Evolutionary conservation across 164 flowering plant species (phyloP).

Genomic region (Chimonanthus praecox): DNA sequence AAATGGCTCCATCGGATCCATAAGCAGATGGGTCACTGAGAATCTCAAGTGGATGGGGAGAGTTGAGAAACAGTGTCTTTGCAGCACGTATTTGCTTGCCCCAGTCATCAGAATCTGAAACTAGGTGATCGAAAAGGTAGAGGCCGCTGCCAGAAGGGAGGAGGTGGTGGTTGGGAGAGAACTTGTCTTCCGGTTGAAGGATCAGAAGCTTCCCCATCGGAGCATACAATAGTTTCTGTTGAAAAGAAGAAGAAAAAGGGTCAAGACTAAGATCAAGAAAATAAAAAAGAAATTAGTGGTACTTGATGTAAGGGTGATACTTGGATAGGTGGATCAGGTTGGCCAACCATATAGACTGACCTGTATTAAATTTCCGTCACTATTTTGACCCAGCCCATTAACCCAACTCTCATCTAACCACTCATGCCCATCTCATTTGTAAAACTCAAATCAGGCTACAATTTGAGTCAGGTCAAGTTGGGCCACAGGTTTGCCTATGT

Average conservation of each 20-base stretch:
- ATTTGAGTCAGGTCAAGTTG: too few relatives aligned
- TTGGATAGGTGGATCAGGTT: too few relatives aligned
- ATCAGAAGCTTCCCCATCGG: slow-evolving; percentile 93
- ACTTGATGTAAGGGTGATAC: neutral
- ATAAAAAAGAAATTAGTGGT: neutral
- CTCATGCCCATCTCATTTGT: too few relatives aligned
- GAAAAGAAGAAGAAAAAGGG: neutral
- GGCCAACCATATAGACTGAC: too few relatives aligned
- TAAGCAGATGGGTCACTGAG: slow-evolving; percentile 82
- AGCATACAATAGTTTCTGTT: slow-evolving; percentile 70
- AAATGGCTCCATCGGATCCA: slow-evolving; percentile 80
- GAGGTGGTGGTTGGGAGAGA: slow-evolving; percentile 85
- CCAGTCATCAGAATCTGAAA: slow-evolving; percentile 9
- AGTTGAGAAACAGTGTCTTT: slow-evolving; percentile 54
- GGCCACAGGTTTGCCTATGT: too few relatives aligned
- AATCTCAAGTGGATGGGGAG: slow-evolving; percentile 95
- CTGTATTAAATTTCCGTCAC: too few relatives aligned
- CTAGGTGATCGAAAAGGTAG: slow-evolving; percentile 24
- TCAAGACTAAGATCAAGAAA: neutral
- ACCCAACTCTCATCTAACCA: too few relatives aligned
- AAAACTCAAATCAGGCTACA: too few relatives aligned
- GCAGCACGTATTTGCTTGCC: slow-evolving; percentile 60
- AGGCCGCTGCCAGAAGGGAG: slow-evolving; percentile 93
- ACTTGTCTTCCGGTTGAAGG: slow-evolving; percentile 82
- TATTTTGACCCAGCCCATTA: too few relatives aligned